Evolutionary conservation across 345 rosid species (phyloP).

Genomic region (Euphorbia pulcherrima): DNA sequence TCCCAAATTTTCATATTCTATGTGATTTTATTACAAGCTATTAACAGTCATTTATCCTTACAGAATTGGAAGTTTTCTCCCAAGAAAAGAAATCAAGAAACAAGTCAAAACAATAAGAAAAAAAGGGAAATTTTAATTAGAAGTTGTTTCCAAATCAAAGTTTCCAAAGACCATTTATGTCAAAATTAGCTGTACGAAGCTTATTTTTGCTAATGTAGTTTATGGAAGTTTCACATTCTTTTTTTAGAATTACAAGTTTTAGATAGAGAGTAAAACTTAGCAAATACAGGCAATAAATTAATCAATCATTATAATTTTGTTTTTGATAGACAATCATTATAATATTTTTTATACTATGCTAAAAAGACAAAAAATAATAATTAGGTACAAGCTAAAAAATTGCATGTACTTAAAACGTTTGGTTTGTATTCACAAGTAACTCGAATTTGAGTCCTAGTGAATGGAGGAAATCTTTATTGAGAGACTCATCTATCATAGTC

Average conservation of each 20-base stretch:
- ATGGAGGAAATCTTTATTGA: no score
- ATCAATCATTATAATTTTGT: neutral
- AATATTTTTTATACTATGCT: no score
- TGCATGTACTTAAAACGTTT: neutral
- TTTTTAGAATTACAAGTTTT: neutral
- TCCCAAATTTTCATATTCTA: no score
- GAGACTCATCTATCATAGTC: no score
- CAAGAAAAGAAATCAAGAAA: no score
- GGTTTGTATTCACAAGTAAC: no score
- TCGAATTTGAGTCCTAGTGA: no score
- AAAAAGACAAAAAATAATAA: neutral
- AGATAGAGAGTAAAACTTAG: neutral
- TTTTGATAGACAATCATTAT: neutral
- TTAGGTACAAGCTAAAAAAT: neutral
- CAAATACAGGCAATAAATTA: neutral
- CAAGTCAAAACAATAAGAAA: neutral
- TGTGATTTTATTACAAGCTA: neutral
- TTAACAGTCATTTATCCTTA: neutral
- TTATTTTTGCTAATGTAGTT: neutral
- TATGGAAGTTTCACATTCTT: neutral
- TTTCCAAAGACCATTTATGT: neutral
- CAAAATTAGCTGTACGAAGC: slow-evolving; percentile 2
- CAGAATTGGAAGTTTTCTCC: neutral
- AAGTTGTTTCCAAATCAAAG: slow-evolving; percentile 1
- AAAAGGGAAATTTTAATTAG: neutral